Base-by-base conservation (phyloP, 495 filamentous ascomycete species). In the Hamigera avellanea region DNA sequence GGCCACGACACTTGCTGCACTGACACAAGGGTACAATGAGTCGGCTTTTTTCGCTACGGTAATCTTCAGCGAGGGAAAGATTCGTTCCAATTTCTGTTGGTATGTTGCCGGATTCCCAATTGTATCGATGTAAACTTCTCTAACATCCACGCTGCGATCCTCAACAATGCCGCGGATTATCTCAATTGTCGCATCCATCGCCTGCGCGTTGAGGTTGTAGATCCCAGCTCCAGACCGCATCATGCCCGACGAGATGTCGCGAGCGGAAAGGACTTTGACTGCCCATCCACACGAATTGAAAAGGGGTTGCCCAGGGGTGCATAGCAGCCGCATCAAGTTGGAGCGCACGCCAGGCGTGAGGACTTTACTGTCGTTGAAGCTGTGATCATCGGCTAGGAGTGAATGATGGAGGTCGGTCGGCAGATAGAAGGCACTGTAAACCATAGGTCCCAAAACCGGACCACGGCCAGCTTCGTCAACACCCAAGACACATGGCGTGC, bases 141-240 rank as follows among this genome's bases (percentile, higher is more conserved):
- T 67, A 0, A 98, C 67, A 57, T 88, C 81, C 26, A 96, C 79
- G 9, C 83, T 82, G 7, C 57, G 61, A 0, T 72, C 78, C 32
- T 88, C 69, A 7, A 69, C 49, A 0, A 94, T 81, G 3, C 76
- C 76, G 13, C 75, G 58, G 35, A 98, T 89, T 38, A 98, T 63
- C 14, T 72, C 74, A n/a, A 93, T 72, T 1, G 91, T 98, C 0
- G 91, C 86, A 60, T 98, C 89, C 72, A 93, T 81, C 1, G 91
- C 91, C 57, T 96, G 91, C n/a, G 87, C 86, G 60, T 98, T 98
- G 37, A 98, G 70, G 52, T 98, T 98, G 61, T 95, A 95, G 0
- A 68, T 64, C 3, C 67, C 72, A 0, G 57, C 55, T 27, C 55
- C 44, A 9, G 86, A 67, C 18, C 70, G 68, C 54, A 95, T 71